Evolutionary conservation across 768 basidiomycete genomes (phyloP), one percentile per base, ranked within the genome.

Genomic region (Cystoderma amianthinum): DNA sequence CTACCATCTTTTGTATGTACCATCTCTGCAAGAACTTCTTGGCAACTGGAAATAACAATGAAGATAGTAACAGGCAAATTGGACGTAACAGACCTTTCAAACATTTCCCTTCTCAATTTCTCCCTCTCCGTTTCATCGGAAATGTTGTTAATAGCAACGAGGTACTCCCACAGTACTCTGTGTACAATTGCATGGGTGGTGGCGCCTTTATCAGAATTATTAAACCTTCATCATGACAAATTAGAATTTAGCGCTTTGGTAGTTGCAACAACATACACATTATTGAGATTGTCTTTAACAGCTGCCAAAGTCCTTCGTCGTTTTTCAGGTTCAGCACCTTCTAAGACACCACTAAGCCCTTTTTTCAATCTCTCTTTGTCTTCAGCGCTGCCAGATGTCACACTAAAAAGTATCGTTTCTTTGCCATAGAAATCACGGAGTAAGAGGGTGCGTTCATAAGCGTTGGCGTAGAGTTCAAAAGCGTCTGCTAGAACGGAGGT

Each of bases 1-100:
- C 89, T 88, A 15, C 93, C 93, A 50, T 95, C 88, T 54, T 80
- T 90, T 12, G 93, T 97, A 53, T 97, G 93, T 0, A 93, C 89
- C 74, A 95, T 87, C 55, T 96, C 93, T 0, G 92, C 83, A 5
- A 95, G 67, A 15, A 84, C 72, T 32, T 95, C 92, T 47, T 89
- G 81, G 50, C 85, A 87, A 38, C 87, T 90, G 46, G 21, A 46
- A 22, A 28, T 16, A 22, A 34, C 21, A 21, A 45, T 44, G 35
- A 17, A 2, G 3, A n/a, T 28, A 28, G 7, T 7, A 28, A n/a
- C 25, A 28, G 7, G 25, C 7, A 28, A 28, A n/a, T 28, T 15
- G 19, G 1, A 44, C 70, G 45, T 45, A n/a, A n/a, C n/a, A n/a
- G n/a, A 91, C 82, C 69, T 80, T 51, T 94, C 89, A 28, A 91